Evolutionary conservation across 176 grass and related monocot species (phyloP).

Genomic region (Bromus sterilis): DNA sequence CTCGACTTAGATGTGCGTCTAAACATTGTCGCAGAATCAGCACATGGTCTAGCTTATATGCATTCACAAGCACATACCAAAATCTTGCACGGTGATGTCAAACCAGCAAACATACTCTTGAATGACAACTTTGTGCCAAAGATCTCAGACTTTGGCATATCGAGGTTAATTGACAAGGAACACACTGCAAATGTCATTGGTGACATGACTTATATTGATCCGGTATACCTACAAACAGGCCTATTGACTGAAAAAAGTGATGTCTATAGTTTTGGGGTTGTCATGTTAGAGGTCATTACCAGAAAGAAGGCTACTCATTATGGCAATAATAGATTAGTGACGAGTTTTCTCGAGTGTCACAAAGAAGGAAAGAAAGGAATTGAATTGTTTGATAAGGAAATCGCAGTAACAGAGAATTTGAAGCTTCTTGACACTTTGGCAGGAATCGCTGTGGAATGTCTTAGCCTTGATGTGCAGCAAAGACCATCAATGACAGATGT

Average conservation of each 20-base stretch:
- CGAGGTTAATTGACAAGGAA: not conserved
- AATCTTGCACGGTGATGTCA: not conserved
- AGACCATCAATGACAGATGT: too few relatives aligned
- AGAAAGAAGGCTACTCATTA: not conserved
- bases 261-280: not conserved
- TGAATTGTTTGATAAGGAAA: too few relatives aligned
- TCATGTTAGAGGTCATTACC: not conserved
- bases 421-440: too few relatives aligned
- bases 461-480: too few relatives aligned
- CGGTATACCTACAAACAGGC: not conserved
- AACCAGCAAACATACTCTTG: not conserved
- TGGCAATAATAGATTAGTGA: too few relatives aligned
- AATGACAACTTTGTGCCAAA: not conserved
- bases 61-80: not conserved
- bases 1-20: not conserved
- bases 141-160: not conserved
- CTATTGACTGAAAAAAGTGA: not conserved
- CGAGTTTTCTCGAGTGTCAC: too few relatives aligned
- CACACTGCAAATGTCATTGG: not conserved
- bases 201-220: not conserved
- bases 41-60: not conserved
- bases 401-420: too few relatives aligned
- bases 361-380: too few relatives aligned
- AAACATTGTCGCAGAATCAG: not conserved
- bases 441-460: too few relatives aligned